Conservation (phyloP, 345 rosid species). For the Bruguiera parviflora region DNA sequence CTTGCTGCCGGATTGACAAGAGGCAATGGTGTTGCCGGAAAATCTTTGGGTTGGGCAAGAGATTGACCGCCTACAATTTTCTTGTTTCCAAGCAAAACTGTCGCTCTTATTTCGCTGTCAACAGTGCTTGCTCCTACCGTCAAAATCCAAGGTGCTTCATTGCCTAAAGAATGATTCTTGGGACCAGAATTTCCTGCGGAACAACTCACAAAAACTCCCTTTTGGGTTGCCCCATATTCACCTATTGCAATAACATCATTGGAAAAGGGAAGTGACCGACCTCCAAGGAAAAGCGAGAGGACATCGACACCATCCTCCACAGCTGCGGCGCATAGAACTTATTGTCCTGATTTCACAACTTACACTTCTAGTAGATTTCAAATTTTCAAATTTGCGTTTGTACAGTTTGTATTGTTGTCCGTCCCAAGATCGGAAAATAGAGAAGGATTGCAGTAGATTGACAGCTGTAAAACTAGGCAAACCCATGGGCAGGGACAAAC, state of each 20-base stretch:
- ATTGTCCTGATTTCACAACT: no score
- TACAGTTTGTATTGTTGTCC: no score
- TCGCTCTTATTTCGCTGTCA: constrained; percentile 26
- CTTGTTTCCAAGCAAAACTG: constrained; percentile 31
- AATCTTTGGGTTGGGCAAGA: constrained; percentile 6
- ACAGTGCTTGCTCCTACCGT: constrained; percentile 35
- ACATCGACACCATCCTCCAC: constrained; percentile 66
- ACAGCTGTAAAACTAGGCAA: no score
- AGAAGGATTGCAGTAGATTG: no score
- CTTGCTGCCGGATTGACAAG: constrained; percentile 14
- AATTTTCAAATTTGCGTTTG: no score
- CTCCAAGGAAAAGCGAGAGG: constrained; percentile 52
- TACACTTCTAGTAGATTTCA: no score
- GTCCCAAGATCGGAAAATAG: no score
- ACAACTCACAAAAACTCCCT: constrained; percentile 33
- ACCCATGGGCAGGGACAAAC: no score
- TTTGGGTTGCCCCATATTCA: constrained; percentile 28
- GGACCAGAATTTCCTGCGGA: constrained; percentile 40
- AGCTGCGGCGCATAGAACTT: constrained; percentile 12
- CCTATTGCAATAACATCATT: constrained; percentile 29
- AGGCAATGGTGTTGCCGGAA: constrained; percentile 1
- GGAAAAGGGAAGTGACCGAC: constrained; percentile 21
- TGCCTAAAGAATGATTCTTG: constrained; percentile 9
- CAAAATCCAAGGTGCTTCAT: constrained; percentile 38
- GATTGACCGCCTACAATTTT: constrained; percentile 4